Evolutionary conservation across 345 rosid species (phyloP).

Genomic region (Crucihimalaya himalaica): DNA sequence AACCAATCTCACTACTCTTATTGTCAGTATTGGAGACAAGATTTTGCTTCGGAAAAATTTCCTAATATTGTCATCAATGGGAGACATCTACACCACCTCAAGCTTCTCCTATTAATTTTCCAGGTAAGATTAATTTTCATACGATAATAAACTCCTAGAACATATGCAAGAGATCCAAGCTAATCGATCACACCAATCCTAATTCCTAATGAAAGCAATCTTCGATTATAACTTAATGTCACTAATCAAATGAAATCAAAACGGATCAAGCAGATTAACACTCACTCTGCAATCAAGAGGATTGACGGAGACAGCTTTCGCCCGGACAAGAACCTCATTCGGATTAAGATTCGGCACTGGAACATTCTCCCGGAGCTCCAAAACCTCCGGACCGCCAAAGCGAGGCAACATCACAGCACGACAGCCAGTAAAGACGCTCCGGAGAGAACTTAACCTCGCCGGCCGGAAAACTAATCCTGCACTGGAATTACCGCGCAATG

Average conservation of each 20-base stretch:
- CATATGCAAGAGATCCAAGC: conserved; percentile 9
- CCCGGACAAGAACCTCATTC: conserved; percentile 78
- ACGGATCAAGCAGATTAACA: conserved; percentile 20
- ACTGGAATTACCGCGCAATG: background rate
- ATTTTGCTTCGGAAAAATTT: background rate
- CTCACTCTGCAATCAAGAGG: conserved; percentile 93
- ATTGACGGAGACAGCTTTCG: conserved; percentile 86
- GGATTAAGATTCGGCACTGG: conserved; percentile 76
- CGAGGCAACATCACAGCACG: conserved; percentile 86
- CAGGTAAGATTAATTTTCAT: no score
- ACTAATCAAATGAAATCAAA: conserved; percentile 21
- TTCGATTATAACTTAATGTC: conserved; percentile 12
- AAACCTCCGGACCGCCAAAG: conserved; percentile 88
- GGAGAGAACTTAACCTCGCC: conserved; percentile 34
- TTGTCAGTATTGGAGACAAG: background rate
- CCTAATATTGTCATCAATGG: background rate
- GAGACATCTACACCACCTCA: no score
- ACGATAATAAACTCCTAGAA: background rate
- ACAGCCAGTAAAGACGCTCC: conserved; percentile 65
- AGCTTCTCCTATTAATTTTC: no score
- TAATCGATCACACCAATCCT: background rate
- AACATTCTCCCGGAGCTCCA: conserved; percentile 72
- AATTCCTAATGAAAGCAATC: background rate
- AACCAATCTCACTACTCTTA: background rate
- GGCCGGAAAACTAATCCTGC: conserved; percentile 24